phyloP scores from a whole-genome alignment of 73 alveolate genomes.

The Uronychia binucleata region DNA sequence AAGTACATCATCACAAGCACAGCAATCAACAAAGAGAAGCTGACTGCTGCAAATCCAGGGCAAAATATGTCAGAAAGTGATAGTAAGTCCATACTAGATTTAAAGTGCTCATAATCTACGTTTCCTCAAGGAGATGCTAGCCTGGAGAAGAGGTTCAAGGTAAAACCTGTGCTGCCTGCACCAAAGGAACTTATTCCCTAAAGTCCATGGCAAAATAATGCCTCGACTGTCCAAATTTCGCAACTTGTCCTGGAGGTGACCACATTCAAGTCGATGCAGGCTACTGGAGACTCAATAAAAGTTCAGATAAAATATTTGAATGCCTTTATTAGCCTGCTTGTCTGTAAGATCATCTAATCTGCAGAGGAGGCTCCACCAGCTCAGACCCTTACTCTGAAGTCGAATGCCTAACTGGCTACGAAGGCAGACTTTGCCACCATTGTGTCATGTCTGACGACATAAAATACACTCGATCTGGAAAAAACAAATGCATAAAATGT shows the following conservation, averaged over 20 bases:
- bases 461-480: neutral
- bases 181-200: conserved; percentile 19
- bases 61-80: neutral
- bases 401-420: neutral
- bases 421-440: neutral
- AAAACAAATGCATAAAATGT: neutral
- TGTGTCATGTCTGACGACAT: neutral
- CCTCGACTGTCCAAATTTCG: conserved; percentile 18
- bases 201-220: conserved; percentile 19
- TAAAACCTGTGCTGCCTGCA: conserved; percentile 8
- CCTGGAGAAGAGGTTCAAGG: conserved; percentile 14
- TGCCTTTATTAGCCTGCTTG: conserved; percentile 32
- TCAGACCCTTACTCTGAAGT: neutral
- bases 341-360: neutral
- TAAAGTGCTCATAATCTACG: neutral
- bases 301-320: conserved; percentile 1
- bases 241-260: conserved; percentile 38
- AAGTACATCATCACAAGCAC: neutral
- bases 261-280: conserved; percentile 13
- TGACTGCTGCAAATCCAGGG: neutral
- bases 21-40: neutral
- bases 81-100: neutral
- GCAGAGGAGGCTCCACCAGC: conserved; percentile 7
- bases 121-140: conserved; percentile 6
- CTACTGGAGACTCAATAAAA: conserved; percentile 45